Evolutionary conservation across 2,329 filamentous ascomycete genomes (phyloP).

Genomic region (Grosmannia penicillata): DNA sequence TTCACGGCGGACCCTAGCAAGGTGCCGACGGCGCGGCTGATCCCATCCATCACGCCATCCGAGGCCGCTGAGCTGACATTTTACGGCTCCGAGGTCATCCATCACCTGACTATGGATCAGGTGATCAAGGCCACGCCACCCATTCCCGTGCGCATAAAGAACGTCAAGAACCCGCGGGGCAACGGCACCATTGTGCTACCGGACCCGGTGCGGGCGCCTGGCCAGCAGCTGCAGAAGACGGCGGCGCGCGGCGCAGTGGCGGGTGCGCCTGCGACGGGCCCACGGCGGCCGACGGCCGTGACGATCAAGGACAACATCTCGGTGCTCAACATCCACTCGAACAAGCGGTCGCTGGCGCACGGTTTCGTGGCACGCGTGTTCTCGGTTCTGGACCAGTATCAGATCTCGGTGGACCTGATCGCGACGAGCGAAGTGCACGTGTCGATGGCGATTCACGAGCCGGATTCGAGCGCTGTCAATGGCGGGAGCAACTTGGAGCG

Average conservation of each 20-base stretch:
- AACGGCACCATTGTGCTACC: conserved; percentile 73
- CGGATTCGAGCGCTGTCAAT: conserved; percentile 36
- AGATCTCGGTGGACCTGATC: conserved; percentile 87
- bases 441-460: conserved; percentile 87
- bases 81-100: conserved; percentile 91
- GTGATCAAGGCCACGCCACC: conserved; percentile 64
- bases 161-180: conserved; percentile 73
- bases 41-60: conserved; percentile 77
- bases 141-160: conserved; percentile 82
- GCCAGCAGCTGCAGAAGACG: conserved; percentile 39
- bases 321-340: conserved; percentile 95
- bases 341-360: conserved; percentile 90
- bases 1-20: conserved; percentile 59
- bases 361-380: conserved; percentile 94
- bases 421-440: conserved; percentile 95
- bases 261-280: conserved; percentile 27
- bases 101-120: conserved; percentile 98
- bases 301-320: conserved; percentile 96
- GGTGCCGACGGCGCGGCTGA: conserved; percentile 82
- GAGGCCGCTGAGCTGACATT: conserved; percentile 94
- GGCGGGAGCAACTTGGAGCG: conserved; percentile 38
- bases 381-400: conserved; percentile 71
- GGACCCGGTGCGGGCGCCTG: conserved; percentile 41
- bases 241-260: background rate
- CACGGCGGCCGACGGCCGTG: conserved; percentile 71